Conservation (phyloP, 176 grass and related monocot genomes). For the Oryza coarctata region DNA sequence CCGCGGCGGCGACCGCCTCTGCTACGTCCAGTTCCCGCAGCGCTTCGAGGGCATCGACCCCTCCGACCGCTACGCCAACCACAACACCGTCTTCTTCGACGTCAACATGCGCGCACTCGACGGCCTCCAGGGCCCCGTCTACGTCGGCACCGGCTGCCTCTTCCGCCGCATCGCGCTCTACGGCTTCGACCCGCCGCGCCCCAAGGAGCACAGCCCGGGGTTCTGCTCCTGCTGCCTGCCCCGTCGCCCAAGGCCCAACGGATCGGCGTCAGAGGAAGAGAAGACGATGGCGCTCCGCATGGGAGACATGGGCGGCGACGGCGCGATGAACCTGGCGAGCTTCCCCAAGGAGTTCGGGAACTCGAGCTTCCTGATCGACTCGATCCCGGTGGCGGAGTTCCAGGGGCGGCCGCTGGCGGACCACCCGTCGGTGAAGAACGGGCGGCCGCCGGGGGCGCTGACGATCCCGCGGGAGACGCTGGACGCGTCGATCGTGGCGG, state of each 20-base stretch:
- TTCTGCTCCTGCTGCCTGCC: slow-evolving; percentile 73
- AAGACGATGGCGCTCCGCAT: slow-evolving; percentile 85
- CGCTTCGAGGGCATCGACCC: slow-evolving; percentile 95
- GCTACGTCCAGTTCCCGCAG: slow-evolving; percentile 95
- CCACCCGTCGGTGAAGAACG: slow-evolving; percentile 89
- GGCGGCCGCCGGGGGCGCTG: slow-evolving; percentile 76
- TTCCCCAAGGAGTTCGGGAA: slow-evolving; percentile 96
- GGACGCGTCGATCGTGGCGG: slow-evolving; percentile 86
- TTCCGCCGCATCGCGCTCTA: slow-evolving; percentile 95
- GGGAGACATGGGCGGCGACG: slow-evolving; percentile 73
- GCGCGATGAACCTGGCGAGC: slow-evolving; percentile 64
- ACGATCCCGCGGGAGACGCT: slow-evolving; percentile 82
- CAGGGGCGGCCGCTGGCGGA: slow-evolving; percentile 91
- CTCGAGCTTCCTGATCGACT: slow-evolving; percentile 90
- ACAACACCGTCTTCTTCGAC: slow-evolving; percentile 98
- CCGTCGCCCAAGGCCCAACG: slow-evolving; percentile 31
- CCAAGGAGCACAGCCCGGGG: slow-evolving; percentile 64
- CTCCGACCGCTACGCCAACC: slow-evolving; percentile 94
- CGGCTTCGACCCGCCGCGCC: slow-evolving; percentile 86
- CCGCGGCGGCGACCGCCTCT: slow-evolving; percentile 80
- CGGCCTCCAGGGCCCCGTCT: slow-evolving; percentile 91
- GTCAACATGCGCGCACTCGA: slow-evolving; percentile 99
- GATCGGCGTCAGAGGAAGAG: not conserved
- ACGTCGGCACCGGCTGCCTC: slow-evolving; percentile 95
- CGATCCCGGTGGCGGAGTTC: slow-evolving; percentile 92